Conservation (phyloP, 1,284 basidiomycete species). For the Rhodotorula sp. region DNA sequence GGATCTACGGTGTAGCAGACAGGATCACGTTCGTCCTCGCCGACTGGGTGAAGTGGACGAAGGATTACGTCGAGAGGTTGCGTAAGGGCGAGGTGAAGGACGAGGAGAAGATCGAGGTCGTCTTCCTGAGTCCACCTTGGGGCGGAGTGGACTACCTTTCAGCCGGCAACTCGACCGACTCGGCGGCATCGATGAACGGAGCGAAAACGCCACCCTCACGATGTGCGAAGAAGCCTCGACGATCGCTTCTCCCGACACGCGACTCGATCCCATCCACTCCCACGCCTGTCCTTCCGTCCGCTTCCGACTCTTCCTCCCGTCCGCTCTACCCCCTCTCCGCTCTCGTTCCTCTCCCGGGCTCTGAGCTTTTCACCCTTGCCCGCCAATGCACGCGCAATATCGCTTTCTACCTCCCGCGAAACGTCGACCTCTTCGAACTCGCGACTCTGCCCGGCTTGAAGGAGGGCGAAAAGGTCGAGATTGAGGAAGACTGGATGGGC, state of each 20-base stretch:
- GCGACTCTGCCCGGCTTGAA: conserved; percentile 46
- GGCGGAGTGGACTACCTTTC: conserved; percentile 69
- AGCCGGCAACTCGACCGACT: conserved; percentile 76
- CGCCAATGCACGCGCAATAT: conserved; percentile 71
- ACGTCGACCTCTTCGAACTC: conserved; percentile 72
- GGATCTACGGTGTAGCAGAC: conserved; percentile 87
- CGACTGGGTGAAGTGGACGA: conserved; percentile 79
- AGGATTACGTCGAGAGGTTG: conserved; percentile 52
- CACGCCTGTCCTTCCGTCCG: neutral
- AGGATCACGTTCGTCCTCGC: conserved; percentile 89
- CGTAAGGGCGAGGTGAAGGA: conserved; percentile 42
- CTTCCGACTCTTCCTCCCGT: neutral
- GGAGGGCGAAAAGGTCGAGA: conserved; percentile 61
- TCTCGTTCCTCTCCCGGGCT: conserved; percentile 76
- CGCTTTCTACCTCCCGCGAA: conserved; percentile 87
- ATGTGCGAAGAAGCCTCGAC: conserved; percentile 10
- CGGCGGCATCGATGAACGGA: neutral
- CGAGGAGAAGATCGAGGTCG: conserved; percentile 66
- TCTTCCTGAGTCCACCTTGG: conserved; percentile 93
- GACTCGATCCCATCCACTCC: neutral
- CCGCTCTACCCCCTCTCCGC: conserved; percentile 65
- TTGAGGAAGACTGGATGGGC: conserved; percentile 88
- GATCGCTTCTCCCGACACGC: neutral
- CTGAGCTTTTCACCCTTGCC: conserved; percentile 72
- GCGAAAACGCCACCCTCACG: neutral